phyloP scores from a whole-genome alignment of 2,329 filamentous ascomycete species.

The Fonsecaea nubica region DNA sequence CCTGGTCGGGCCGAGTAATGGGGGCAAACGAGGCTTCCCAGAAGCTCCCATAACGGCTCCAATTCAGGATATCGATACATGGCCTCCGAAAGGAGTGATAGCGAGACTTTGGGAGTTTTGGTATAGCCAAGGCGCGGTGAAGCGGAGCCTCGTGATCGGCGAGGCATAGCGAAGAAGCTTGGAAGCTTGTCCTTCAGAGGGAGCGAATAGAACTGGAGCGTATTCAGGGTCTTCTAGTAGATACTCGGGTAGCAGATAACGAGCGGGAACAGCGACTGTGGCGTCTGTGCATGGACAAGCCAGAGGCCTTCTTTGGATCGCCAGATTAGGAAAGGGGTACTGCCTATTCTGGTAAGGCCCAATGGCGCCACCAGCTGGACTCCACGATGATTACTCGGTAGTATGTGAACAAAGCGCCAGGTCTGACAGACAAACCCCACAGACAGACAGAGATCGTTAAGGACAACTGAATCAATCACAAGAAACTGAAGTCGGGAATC shows the following conservation, averaged over 20 bases:
- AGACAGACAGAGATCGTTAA: background rate
- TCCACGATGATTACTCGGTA: no score
- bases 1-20: background rate
- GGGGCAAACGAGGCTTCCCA: background rate
- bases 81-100: background rate
- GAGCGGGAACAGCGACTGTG: conserved; percentile 1
- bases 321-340: conserved; percentile 20
- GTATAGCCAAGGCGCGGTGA: background rate
- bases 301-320: conserved; percentile 14
- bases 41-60: background rate
- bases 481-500: background rate
- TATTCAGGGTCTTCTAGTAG: background rate
- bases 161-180: background rate
- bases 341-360: conserved; percentile 5
- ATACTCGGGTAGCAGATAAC: background rate
- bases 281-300: background rate
- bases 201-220: conserved; percentile 3
- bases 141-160: conserved; percentile 18
- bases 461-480: background rate
- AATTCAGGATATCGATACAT: background rate
- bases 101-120: background rate
- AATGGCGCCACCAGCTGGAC: background rate
- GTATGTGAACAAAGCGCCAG: background rate
- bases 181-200: background rate
- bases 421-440: background rate